Evolutionary conservation across 768 basidiomycete genomes (phyloP).

Genomic region (Collybia mongolica): DNA sequence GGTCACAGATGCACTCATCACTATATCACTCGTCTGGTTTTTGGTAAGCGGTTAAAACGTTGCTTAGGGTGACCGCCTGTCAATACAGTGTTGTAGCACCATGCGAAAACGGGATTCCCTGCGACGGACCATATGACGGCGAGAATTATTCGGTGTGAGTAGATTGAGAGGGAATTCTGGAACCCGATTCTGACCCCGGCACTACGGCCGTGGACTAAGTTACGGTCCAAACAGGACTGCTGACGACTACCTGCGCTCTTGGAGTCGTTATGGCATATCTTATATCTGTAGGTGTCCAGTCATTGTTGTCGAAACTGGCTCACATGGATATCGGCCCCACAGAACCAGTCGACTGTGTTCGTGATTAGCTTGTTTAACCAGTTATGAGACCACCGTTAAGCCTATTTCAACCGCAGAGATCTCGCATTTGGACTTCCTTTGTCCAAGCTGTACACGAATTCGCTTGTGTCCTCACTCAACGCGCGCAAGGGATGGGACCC

Average conservation of each 20-base stretch:
- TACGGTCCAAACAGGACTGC: background rate
- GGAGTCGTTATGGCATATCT: no score
- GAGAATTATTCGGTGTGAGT: conserved; percentile 1
- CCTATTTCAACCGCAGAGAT: conserved; percentile 21
- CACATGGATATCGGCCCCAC: no score
- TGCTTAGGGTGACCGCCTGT: background rate
- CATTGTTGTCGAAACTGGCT: no score
- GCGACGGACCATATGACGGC: background rate
- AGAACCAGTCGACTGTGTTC: no score
- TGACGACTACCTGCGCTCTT: background rate
- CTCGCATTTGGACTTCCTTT: conserved; percentile 36
- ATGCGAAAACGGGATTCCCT: background rate
- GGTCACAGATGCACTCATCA: background rate
- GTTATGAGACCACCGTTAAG: background rate
- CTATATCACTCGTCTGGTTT: background rate
- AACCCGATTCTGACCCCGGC: background rate
- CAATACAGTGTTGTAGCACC: background rate
- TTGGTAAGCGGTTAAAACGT: background rate
- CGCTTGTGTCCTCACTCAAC: conserved; percentile 38
- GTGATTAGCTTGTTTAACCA: conserved; percentile 7
- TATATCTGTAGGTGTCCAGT: no score
- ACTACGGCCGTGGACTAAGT: background rate
- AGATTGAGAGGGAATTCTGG: background rate
- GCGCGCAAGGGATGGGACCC: conserved; percentile 27
- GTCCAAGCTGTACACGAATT: conserved; percentile 40